Conservation (phyloP, 768 basidiomycete genomes). For the Phylloporus sp. region DNA sequence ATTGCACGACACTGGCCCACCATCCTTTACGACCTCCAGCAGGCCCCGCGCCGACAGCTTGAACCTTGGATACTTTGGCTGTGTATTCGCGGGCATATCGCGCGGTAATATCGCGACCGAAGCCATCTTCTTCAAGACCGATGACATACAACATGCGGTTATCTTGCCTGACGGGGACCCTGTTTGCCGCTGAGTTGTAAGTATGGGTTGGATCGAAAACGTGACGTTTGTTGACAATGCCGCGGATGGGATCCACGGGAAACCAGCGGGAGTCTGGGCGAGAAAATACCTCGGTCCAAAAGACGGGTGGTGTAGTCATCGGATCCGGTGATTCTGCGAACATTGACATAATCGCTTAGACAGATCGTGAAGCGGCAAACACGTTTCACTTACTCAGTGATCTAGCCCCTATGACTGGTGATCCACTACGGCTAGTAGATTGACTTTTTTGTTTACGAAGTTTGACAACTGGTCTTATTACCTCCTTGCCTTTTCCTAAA, state of each 20-base stretch:
- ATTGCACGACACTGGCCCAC: constrained; percentile 73
- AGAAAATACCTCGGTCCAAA: constrained; percentile 98
- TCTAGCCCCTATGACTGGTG: constrained; percentile 15
- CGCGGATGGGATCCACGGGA: constrained; percentile 85
- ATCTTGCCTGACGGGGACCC: constrained; percentile 37
- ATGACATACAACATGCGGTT: constrained; percentile 93
- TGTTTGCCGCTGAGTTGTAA: constrained; percentile 16
- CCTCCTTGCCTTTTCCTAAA: constrained; percentile 56
- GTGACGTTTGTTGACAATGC: constrained; percentile 74
- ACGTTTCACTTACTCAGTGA: constrained; percentile 16
- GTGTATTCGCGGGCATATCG: constrained; percentile 82
- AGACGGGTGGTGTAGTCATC: constrained; percentile 70
- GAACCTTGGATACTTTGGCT: constrained; percentile 76
- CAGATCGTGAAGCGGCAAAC: constrained; percentile 10
- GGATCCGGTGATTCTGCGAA: constrained; percentile 43
- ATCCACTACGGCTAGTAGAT: constrained; percentile 40
- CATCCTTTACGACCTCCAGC: constrained; percentile 68
- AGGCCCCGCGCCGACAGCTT: constrained; percentile 50
- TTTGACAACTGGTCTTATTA: constrained; percentile 50
- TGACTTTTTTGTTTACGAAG: constrained; percentile 55
- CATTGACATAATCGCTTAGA: constrained; percentile 23
- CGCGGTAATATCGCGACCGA: constrained; percentile 85
- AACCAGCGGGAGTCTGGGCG: constrained; percentile 90
- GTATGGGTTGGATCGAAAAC: constrained; percentile 67
- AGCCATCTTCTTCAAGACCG: constrained; percentile 92